Evolutionary conservation across 228 moss, liverwort and hornwort genomes (phyloP).

Genomic region (Sphagnum magellanicum): DNA sequence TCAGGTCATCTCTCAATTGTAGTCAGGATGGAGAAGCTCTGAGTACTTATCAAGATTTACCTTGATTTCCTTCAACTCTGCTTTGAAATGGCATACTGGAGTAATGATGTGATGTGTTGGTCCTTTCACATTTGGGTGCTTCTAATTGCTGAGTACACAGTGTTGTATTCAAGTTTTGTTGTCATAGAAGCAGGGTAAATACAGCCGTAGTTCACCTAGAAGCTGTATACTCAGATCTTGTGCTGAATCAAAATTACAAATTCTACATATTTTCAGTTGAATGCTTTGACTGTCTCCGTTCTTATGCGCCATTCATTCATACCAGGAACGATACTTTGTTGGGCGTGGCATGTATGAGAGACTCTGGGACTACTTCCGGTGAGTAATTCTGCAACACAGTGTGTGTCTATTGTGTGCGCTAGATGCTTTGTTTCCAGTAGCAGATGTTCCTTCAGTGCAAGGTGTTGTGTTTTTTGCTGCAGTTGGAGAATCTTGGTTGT

Average conservation of each 20-base stretch:
- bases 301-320: neutral
- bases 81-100: no score
- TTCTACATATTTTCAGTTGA: neutral
- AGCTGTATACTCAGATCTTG: no score
- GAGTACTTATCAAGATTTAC: no score
- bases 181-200: neutral
- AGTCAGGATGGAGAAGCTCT: no score
- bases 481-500: no score
- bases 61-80: no score
- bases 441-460: neutral
- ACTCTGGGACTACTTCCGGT: constrained; percentile 82
- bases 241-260: neutral
- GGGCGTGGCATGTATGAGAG: constrained; percentile 89
- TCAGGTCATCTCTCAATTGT: no score
- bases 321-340: constrained; percentile 88
- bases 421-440: no score
- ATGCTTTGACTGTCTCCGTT: neutral
- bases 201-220: no score
- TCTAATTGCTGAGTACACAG: neutral
- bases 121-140: neutral
- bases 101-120: no score
- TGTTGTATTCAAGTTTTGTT: neutral
- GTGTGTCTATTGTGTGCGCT: no score
- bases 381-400: constrained; percentile 5
- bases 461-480: no score